Evolutionary conservation across 2,329 filamentous ascomycete species (phyloP).

Genomic region (Sporothrix luriei): DNA sequence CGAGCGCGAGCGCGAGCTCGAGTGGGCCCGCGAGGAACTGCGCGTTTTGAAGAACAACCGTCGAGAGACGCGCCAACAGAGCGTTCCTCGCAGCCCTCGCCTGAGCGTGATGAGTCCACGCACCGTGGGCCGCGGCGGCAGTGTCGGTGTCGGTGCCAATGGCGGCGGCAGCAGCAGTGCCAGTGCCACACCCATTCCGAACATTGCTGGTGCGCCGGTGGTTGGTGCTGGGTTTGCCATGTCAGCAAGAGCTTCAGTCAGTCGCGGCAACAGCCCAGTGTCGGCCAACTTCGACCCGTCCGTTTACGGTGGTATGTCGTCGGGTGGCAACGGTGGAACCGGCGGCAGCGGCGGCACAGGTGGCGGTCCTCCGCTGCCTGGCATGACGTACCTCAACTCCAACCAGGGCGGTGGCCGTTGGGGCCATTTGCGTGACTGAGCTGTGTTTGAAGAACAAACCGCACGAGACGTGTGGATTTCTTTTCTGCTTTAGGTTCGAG

Average conservation of each 20-base stretch:
- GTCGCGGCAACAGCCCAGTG: conserved; percentile 56
- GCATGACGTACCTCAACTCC: conserved; percentile 48
- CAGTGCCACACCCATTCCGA: conserved; percentile 29
- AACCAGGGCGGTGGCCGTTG: conserved; percentile 48
- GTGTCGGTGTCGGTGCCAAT: conserved; percentile 34
- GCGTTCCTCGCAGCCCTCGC: conserved; percentile 61
- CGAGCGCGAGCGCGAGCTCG: conserved; percentile 58
- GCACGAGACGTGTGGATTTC: not conserved
- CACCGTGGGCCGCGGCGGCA: conserved; percentile 40
- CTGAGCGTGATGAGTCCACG: conserved; percentile 57
- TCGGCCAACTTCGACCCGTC: conserved; percentile 41
- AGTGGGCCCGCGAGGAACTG: conserved; percentile 53
- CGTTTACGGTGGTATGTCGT: conserved; percentile 35
- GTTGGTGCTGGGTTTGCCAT: conserved; percentile 17
- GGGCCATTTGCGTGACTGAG: conserved; percentile 50
- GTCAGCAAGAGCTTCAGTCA: conserved; percentile 37
- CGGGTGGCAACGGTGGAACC: not conserved
- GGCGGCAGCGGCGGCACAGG: conserved; percentile 10
- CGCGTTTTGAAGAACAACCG: conserved; percentile 52
- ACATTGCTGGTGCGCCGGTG: conserved; percentile 37
- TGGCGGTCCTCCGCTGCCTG: conserved; percentile 38
- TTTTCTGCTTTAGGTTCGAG: no score
- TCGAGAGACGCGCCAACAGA: conserved; percentile 59
- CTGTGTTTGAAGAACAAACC: not conserved
- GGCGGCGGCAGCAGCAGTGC: conserved; percentile 38